Evolutionary conservation across 495 filamentous ascomycete species (phyloP).

Genomic region (Margaritispora aquatica): DNA sequence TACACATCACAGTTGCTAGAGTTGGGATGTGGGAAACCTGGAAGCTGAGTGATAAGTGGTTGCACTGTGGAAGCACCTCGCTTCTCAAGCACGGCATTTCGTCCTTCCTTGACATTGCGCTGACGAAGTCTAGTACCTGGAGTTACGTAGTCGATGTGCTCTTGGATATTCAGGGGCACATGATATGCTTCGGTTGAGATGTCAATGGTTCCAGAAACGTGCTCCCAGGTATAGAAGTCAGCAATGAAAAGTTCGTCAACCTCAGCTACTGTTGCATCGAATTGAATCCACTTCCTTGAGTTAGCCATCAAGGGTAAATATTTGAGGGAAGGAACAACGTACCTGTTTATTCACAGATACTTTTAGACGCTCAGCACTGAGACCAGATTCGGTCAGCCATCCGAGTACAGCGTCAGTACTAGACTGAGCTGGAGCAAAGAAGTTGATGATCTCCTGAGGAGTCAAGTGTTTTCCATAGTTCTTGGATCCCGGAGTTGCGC

Average conservation of each 20-base stretch:
- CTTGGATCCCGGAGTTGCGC: constrained; percentile 15
- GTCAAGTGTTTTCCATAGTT: constrained; percentile 25
- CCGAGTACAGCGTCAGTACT: constrained; percentile 15
- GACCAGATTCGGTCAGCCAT: constrained; percentile 19
- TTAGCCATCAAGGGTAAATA: not conserved
- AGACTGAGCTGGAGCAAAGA: constrained; percentile 17
- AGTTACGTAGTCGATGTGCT: constrained; percentile 29
- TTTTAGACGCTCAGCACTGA: constrained; percentile 9
- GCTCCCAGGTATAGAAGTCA: constrained; percentile 16
- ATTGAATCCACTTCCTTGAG: constrained; percentile 18
- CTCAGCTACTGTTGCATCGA: constrained; percentile 19
- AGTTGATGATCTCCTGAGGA: constrained; percentile 18
- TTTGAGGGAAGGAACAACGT: not conserved
- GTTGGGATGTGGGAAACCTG: constrained; percentile 17
- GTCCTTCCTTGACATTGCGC: constrained; percentile 6
- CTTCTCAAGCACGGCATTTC: not conserved
- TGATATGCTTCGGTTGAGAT: constrained; percentile 27
- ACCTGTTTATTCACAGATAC: constrained; percentile 16
- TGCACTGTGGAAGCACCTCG: not conserved
- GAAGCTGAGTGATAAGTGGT: constrained; percentile 17
- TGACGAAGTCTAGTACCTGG: constrained; percentile 22
- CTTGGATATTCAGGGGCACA: constrained; percentile 21
- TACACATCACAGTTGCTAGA: constrained; percentile 14
- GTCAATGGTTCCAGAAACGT: constrained; percentile 14
- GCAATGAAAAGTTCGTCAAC: constrained; percentile 18